phyloP scores from a whole-genome alignment of 495 filamentous ascomycete species.

The Aspergillus heteromorphus region DNA sequence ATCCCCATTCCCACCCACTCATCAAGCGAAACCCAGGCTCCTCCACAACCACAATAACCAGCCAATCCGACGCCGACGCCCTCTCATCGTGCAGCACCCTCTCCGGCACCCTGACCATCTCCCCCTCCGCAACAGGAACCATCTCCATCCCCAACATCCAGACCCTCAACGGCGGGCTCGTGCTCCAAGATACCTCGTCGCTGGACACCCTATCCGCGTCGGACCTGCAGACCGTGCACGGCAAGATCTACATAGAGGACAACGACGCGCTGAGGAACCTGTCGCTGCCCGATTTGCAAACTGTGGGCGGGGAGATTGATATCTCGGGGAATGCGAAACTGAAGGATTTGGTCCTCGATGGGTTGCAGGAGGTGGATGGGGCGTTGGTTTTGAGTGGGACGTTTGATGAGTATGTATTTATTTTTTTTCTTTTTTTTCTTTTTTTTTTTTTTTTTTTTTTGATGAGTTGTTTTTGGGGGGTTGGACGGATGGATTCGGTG shows the following conservation, averaged over 20 bases:
- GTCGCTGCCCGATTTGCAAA: constrained; percentile 9
- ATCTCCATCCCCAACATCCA: constrained; percentile 23
- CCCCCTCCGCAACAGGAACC: constrained; percentile 18
- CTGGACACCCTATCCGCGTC: constrained; percentile 17
- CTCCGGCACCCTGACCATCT: constrained; percentile 22
- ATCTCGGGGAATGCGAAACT: constrained; percentile 22
- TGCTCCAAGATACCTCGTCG: constrained; percentile 13
- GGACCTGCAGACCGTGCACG: constrained; percentile 21
- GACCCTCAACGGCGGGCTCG: constrained; percentile 22
- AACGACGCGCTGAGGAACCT: constrained; percentile 17
- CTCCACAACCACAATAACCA: constrained; percentile 21
- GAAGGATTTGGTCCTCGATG: constrained; percentile 14
- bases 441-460: not conserved
- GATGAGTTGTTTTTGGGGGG: too few species aligned
- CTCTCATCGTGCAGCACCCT: constrained; percentile 23
- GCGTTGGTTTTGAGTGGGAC: constrained; percentile 19
- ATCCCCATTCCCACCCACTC: too few species aligned
- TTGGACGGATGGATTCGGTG: not conserved
- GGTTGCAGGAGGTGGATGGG: constrained; percentile 25
- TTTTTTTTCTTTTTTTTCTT: not conserved
- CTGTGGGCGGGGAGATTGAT: constrained; percentile 13
- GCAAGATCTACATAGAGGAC: constrained; percentile 18
- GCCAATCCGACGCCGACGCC: constrained; percentile 25
- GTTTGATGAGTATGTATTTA: constrained; percentile 21
- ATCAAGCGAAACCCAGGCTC: too few species aligned